phyloP scores from a whole-genome alignment of 768 basidiomycete species.

The Kwoniella botswanensis region DNA sequence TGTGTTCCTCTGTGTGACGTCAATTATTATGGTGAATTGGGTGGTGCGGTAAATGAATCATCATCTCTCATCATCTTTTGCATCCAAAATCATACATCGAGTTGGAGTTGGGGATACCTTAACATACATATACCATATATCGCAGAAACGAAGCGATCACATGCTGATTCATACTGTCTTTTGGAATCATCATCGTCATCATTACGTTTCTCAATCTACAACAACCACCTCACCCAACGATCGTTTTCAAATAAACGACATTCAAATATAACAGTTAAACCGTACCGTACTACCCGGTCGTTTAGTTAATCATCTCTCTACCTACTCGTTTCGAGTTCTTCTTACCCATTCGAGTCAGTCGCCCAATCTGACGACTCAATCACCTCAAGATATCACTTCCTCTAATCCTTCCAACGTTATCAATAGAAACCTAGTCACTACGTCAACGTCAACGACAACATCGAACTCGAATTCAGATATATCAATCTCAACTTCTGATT shows the following conservation, averaged over 20 bases:
- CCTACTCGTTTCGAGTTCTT: too few relatives aligned
- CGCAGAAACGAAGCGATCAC: neutral
- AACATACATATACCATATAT: neutral
- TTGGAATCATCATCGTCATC: constrained; percentile 1
- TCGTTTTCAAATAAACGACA: neutral
- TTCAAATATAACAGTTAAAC: neutral
- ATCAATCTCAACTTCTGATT: constrained; percentile 5
- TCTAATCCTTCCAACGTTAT: neutral
- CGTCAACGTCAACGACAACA: neutral
- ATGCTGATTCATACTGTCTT: neutral
- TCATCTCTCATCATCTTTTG: neutral
- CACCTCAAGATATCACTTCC: neutral
- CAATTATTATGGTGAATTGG: neutral
- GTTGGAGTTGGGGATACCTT: neutral
- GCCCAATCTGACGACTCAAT: constrained; percentile 5
- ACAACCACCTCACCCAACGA: neutral
- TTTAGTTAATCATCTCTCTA: too few relatives aligned
- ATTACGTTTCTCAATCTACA: neutral
- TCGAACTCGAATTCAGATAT: neutral
- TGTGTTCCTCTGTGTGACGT: neutral
- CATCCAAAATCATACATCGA: neutral
- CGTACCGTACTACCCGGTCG: neutral
- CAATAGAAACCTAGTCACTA: neutral
- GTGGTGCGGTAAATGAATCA: neutral
- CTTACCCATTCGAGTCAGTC: neutral